Conservation (phyloP, 305 asterid species). For the Withania somnifera region DNA sequence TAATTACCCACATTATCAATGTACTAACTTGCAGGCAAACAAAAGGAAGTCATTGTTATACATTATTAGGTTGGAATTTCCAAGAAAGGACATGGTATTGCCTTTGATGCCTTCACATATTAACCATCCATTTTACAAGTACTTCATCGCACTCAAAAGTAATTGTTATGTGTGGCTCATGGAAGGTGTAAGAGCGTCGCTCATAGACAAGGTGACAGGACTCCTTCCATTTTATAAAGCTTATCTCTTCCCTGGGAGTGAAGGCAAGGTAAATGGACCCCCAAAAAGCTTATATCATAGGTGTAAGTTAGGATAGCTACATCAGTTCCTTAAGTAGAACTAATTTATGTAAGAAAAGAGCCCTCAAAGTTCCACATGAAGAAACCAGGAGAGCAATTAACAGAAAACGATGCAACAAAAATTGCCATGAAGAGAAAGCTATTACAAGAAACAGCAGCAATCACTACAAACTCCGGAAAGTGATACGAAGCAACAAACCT, state of each 20-base stretch:
- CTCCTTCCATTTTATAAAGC: not conserved
- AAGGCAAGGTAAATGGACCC: not conserved
- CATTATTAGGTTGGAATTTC: not conserved
- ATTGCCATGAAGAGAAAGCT: not conserved
- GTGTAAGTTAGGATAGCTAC: not conserved
- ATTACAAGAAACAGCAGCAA: not conserved
- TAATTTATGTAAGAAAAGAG: not conserved
- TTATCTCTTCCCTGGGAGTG: not conserved
- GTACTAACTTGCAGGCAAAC: not conserved
- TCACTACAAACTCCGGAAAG: not conserved
- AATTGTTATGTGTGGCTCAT: not conserved
- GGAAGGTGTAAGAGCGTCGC: not conserved
- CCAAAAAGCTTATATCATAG: not conserved
- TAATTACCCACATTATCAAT: not conserved
- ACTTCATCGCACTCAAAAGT: not conserved
- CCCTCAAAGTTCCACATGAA: not conserved
- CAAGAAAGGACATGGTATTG: not conserved
- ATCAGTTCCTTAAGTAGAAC: not conserved
- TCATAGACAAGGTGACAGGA: not conserved
- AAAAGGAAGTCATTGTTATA: not conserved
- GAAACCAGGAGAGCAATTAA: not conserved
- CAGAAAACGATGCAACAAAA: not conserved
- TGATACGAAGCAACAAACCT: constrained; percentile 35
- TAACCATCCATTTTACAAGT: not conserved
- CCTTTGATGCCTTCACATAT: not conserved